phyloP scores from a whole-genome alignment of 306 rosid species.

The Delonix regia region DNA sequence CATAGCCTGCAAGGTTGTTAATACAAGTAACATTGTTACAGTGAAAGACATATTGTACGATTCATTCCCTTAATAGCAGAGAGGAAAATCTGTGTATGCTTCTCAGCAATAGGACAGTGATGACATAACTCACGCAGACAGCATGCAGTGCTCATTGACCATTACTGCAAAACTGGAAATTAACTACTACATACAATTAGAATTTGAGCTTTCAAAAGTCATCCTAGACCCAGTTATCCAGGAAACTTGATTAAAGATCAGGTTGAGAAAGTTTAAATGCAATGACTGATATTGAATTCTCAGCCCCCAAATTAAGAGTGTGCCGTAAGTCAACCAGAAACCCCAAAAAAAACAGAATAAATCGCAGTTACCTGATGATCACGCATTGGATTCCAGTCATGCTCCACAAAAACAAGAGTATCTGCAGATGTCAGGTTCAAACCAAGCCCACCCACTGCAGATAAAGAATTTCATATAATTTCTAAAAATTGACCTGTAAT shows the following conservation, averaged over 20 bases:
- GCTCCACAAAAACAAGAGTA: conserved; percentile 96
- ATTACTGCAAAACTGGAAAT: neutral
- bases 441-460: conserved; percentile 96
- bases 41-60: conserved; percentile 3
- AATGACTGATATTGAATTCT: conserved; percentile 15
- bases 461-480: conserved; percentile 27
- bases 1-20: conserved; percentile 76
- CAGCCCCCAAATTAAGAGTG: conserved; percentile 17
- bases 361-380: conserved; percentile 80
- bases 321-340: conserved; percentile 5
- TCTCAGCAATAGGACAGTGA: neutral
- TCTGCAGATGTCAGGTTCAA: conserved; percentile 97
- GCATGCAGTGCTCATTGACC: neutral
- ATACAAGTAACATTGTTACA: conserved; percentile 17
- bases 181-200: conserved; percentile 16
- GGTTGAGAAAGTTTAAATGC: conserved; percentile 7
- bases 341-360: conserved; percentile 30
- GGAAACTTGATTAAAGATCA: conserved; percentile 14
- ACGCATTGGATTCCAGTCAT: conserved; percentile 99
- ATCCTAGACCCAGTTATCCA: neutral
- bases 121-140: neutral
- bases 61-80: conserved; percentile 5
- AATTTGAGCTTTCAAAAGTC: neutral
- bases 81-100: neutral
- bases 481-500: conserved; percentile 12